Percentiles rank a stretch among this genome's conserved stretches.
Evolutionary conservation across 208 protist species (phyloP).

Genomic region (Trypanosoma theileri): DNA sequence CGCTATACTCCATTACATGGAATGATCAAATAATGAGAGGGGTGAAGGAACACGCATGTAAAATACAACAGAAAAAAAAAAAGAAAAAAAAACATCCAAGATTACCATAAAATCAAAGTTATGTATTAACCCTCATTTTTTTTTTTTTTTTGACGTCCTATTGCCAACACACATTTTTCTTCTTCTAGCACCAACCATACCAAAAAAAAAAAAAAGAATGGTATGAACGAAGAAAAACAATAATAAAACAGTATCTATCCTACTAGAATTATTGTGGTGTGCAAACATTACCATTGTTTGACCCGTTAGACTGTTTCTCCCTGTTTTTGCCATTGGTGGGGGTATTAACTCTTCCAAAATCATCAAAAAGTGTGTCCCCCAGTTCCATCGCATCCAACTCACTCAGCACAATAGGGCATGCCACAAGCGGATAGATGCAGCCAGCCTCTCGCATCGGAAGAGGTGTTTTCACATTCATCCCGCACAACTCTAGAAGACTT

Average conservation of each 20-base stretch:
- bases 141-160: constrained; percentile 3
- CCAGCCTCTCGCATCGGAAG: constrained; percentile 67
- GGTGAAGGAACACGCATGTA: neutral
- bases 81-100: constrained; percentile 17
- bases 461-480: constrained; percentile 50
- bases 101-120: neutral
- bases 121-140: neutral
- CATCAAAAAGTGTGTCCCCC: constrained; percentile 65
- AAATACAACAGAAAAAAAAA: constrained; percentile 24
- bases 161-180: neutral
- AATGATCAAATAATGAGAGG: too few relatives aligned
- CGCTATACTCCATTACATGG: too few relatives aligned
- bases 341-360: constrained; percentile 59
- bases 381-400: constrained; percentile 75
- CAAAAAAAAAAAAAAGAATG: too few relatives aligned
- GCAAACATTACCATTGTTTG: constrained; percentile 24
- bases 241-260: neutral
- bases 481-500: constrained; percentile 44
- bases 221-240: neutral
- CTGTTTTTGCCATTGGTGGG: neutral
- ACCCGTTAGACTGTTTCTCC: constrained; percentile 14
- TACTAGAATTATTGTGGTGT: constrained; percentile 20
- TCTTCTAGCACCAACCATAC: neutral
- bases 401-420: constrained; percentile 51
- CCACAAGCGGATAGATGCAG: constrained; percentile 83